These are phyloP conservation scores for Scedosporium boydii DNA, from an alignment of 2,329 filamentous ascomycete genomes.

Conservation along the genomic window DNA sequence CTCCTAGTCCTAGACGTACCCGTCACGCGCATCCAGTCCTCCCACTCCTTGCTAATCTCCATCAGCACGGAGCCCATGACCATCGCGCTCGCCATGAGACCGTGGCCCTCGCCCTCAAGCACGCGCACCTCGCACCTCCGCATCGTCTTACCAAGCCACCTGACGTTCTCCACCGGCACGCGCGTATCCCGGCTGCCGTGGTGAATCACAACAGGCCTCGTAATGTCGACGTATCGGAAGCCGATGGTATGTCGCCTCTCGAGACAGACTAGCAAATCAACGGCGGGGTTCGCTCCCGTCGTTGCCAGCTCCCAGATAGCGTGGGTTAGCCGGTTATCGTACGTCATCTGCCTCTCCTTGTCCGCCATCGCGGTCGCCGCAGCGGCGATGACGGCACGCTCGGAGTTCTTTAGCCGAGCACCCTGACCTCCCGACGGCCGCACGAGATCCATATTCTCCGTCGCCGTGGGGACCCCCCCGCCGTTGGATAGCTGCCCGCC, in stretches of 20 bases:
- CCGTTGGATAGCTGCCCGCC: slow-evolving; percentile 13
- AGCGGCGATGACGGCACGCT: slow-evolving; percentile 33
- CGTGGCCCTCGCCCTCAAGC: slow-evolving; percentile 85
- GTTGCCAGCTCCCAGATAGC: slow-evolving; percentile 93
- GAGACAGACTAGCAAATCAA: slow-evolving; percentile 84
- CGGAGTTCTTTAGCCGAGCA: slow-evolving; percentile 15
- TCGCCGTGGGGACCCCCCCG: slow-evolving; percentile 19
- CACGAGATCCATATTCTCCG: slow-evolving; percentile 41
- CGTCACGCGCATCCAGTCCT: slow-evolving; percentile 66
- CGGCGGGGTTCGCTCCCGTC: slow-evolving; percentile 82
- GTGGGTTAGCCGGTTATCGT: slow-evolving; percentile 79
- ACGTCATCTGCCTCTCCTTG: slow-evolving; percentile 62
- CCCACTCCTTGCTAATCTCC: slow-evolving; percentile 92
- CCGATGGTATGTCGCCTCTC: slow-evolving; percentile 87
- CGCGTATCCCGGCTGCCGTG: slow-evolving; percentile 85
- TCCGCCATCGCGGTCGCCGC: slow-evolving; percentile 55
- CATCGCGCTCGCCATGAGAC: slow-evolving; percentile 84
- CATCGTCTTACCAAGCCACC: slow-evolving; percentile 93
- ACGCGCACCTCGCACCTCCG: slow-evolving; percentile 83
- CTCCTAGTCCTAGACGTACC: slow-evolving; percentile 16
- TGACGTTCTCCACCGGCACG: slow-evolving; percentile 89
- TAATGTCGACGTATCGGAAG: slow-evolving; percentile 95
- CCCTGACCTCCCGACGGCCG: slow-evolving; percentile 19
- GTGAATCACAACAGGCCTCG: slow-evolving; percentile 81
- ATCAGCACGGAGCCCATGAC: slow-evolving; percentile 94